Conservation (phyloP, 2,329 filamentous ascomycete species). For the Phialophora verrucosa region DNA sequence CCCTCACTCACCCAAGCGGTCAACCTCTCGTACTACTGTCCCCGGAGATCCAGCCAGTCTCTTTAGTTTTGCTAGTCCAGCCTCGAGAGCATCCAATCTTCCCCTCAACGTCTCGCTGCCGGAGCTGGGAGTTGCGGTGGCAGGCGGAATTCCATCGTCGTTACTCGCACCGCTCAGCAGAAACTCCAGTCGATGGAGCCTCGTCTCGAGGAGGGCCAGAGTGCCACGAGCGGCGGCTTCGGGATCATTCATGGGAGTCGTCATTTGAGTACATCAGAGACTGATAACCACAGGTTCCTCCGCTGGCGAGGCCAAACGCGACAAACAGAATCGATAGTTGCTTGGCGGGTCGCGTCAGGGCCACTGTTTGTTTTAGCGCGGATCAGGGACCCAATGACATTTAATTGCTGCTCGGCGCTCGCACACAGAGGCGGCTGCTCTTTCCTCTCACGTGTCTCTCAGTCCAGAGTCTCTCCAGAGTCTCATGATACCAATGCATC, state of each 20-base stretch:
- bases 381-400: background rate
- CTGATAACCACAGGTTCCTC: background rate
- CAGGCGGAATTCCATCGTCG: conserved; percentile 48
- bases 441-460: background rate
- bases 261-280: conserved; percentile 15
- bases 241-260: conserved; percentile 25
- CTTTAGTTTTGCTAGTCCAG: conserved; percentile 47
- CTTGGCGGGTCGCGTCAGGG: background rate
- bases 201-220: conserved; percentile 48
- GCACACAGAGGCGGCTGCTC: background rate
- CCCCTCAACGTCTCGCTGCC: conserved; percentile 49
- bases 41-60: conserved; percentile 42
- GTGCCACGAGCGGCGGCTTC: conserved; percentile 31
- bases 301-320: conserved; percentile 7
- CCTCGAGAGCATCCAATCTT: conserved; percentile 48
- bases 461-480: background rate
- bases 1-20: conserved; percentile 48
- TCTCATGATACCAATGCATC: background rate
- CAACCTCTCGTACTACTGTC: conserved; percentile 48
- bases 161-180: conserved; percentile 50
- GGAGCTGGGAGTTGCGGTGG: conserved; percentile 44
- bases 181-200: conserved; percentile 52
- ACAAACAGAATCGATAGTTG: conserved; percentile 6
- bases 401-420: background rate
- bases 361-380: background rate